phyloP scores from a whole-genome alignment of 371 early-diverging fungal species.

The Zychaea mexicana region DNA sequence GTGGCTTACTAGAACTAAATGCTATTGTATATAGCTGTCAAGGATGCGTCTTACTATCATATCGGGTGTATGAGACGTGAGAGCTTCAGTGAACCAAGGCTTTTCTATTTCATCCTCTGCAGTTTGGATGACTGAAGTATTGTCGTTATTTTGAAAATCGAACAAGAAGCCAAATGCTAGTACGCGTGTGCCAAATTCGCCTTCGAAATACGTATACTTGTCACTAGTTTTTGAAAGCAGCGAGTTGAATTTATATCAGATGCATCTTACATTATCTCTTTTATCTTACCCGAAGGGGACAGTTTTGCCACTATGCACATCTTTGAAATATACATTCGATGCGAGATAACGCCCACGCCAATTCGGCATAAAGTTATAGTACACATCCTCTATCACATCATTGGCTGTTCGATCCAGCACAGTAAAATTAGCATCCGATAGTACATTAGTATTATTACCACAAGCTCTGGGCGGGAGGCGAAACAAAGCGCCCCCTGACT shows the following conservation, averaged over 20 bases:
- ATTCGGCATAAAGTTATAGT: conserved; percentile 44
- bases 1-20: no score
- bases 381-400: conserved; percentile 17
- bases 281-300: conserved; percentile 45
- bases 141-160: conserved; percentile 46
- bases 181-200: conserved; percentile 58
- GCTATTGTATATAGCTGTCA: no score
- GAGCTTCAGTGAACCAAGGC: conserved; percentile 58
- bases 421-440: no score
- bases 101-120: conserved; percentile 48
- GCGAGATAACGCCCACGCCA: conserved; percentile 60
- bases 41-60: conserved; percentile 34
- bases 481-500: background rate
- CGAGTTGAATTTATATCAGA: background rate
- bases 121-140: conserved; percentile 37
- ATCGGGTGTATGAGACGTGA: conserved; percentile 47
- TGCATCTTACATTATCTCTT: conserved; percentile 3
- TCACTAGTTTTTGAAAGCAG: conserved; percentile 20
- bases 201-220: conserved; percentile 55
- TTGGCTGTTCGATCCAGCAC: background rate
- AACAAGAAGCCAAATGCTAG: conserved; percentile 59
- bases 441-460: no score
- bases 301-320: conserved; percentile 42
- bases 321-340: conserved; percentile 53
- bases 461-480: background rate